Conservation (phyloP, 768 basidiomycete species). For the Tulasnella sp. region DNA sequence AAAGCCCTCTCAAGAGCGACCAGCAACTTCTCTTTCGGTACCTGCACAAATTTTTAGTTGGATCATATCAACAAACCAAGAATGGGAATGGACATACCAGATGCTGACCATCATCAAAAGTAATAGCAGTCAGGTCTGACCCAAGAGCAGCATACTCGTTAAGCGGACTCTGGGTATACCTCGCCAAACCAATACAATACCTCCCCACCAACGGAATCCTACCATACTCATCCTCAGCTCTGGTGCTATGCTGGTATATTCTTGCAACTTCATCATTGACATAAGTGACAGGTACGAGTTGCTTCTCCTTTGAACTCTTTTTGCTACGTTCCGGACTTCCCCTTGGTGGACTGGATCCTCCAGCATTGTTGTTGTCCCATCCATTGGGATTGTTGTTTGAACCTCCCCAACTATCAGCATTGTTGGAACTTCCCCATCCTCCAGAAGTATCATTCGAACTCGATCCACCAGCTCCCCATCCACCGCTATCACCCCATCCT, state of each 20-base stretch:
- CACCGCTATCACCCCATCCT: neutral
- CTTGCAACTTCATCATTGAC: constrained; percentile 85
- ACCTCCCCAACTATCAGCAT: constrained; percentile 17
- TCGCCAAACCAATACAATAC: constrained; percentile 88
- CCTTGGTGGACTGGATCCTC: constrained; percentile 1
- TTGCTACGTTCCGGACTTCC: neutral
- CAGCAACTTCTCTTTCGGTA: constrained; percentile 75
- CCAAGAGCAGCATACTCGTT: constrained; percentile 91
- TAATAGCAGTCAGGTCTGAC: constrained; percentile 65
- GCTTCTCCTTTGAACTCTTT: constrained; percentile 2
- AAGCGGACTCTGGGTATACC: constrained; percentile 85
- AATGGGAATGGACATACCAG: constrained; percentile 38
- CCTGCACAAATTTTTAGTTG: constrained; percentile 31
- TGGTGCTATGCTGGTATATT: constrained; percentile 81
- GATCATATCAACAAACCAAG: constrained; percentile 14
- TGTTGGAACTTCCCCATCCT: constrained; percentile 28
- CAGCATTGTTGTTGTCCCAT: neutral
- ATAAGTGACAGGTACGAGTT: constrained; percentile 61
- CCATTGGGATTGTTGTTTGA: constrained; percentile 9
- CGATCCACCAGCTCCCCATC: constrained; percentile 24
- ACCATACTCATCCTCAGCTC: constrained; percentile 73
- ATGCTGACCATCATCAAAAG: constrained; percentile 76
- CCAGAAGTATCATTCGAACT: constrained; percentile 9
- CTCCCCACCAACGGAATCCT: constrained; percentile 63
- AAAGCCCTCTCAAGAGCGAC: constrained; percentile 70